phyloP scores from a whole-genome alignment of 179 eudicot species.

The Beta lomatogona region DNA sequence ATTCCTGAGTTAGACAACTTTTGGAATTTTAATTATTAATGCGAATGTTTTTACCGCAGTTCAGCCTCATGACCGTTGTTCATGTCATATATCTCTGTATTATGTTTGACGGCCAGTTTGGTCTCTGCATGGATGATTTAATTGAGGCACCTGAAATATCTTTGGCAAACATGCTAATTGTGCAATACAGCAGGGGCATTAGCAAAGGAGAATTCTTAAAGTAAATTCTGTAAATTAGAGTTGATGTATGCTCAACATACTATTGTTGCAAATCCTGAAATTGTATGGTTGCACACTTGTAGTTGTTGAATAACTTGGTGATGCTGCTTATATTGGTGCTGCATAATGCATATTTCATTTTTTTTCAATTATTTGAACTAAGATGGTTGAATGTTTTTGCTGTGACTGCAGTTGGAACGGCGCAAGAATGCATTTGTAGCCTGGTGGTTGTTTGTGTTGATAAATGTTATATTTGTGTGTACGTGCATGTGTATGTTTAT shows the following conservation, averaged over 20 bases:
- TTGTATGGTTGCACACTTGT: background rate
- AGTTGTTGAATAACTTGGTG: background rate
- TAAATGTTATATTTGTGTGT: too few relatives aligned
- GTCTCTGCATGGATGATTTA: background rate
- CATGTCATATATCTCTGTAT: conserved; percentile 8
- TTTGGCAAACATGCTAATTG: background rate
- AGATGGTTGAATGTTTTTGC: background rate
- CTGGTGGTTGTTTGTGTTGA: too few relatives aligned
- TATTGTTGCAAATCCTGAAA: background rate
- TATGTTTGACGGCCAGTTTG: background rate
- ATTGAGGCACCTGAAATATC: background rate
- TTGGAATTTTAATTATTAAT: conserved; percentile 12
- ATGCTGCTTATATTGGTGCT: background rate
- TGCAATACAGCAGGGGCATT: conserved; percentile 8
- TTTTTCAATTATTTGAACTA: background rate
- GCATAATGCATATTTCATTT: too few relatives aligned
- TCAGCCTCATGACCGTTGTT: conserved; percentile 4
- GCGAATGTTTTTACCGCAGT: conserved; percentile 11
- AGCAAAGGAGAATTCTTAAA: background rate
- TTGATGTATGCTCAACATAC: background rate
- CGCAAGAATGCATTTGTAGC: background rate
- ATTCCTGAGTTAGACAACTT: conserved; percentile 22
- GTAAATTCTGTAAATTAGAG: background rate
- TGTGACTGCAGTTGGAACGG: background rate
- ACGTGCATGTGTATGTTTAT: too few relatives aligned